phyloP scores from a whole-genome alignment of 106 monocot genomes.

The Ottelia alismoides region DNA sequence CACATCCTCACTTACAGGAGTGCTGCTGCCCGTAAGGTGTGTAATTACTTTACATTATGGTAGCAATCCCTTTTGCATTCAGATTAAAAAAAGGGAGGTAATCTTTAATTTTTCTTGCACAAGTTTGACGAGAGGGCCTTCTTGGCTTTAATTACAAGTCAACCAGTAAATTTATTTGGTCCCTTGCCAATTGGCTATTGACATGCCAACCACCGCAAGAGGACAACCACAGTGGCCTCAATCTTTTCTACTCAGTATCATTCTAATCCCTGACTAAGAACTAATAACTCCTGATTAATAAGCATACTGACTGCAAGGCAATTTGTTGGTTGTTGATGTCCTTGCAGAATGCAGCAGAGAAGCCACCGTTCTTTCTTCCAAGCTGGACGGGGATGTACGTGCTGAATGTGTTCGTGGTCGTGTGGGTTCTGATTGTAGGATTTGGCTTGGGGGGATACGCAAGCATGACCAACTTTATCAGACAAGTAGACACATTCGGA shows the following conservation, averaged over 20 bases:
- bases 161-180: too few relatives aligned
- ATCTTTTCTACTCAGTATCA: too few relatives aligned
- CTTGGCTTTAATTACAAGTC: neutral
- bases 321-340: neutral
- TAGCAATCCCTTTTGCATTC: neutral
- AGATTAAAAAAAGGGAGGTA: neutral
- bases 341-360: slow-evolving; percentile 73
- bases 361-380: slow-evolving; percentile 68
- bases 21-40: slow-evolving; percentile 49
- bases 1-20: slow-evolving; percentile 75
- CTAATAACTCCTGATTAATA: too few relatives aligned
- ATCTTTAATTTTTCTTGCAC: neutral
- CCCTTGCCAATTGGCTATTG: too few relatives aligned
- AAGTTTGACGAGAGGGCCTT: neutral
- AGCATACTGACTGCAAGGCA: neutral
- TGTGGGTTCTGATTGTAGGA: slow-evolving; percentile 73
- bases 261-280: too few relatives aligned
- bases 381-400: slow-evolving; percentile 76
- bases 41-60: neutral
- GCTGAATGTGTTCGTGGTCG: slow-evolving; percentile 61
- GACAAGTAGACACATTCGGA: slow-evolving; percentile 12
- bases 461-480: slow-evolving; percentile 11
- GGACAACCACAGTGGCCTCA: too few relatives aligned
- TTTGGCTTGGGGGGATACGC: slow-evolving; percentile 80
- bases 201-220: too few relatives aligned